phyloP scores from a whole-genome alignment of 2,329 filamentous ascomycete genomes.

The Penicillium capsulatum region DNA sequence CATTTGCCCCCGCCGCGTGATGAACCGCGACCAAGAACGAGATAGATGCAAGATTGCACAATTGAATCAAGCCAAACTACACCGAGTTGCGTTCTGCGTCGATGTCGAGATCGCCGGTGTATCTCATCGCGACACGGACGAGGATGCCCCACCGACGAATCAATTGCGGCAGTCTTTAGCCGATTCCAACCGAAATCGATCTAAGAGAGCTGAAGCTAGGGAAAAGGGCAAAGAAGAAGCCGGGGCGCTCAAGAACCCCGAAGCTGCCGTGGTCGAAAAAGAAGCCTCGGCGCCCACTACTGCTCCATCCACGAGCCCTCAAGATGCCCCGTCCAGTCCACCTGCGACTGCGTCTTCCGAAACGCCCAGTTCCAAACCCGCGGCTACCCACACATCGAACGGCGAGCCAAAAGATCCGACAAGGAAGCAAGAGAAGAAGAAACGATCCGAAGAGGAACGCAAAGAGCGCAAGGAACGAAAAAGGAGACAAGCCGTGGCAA shows the following conservation, averaged over 20 bases:
- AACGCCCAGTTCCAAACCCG: background rate
- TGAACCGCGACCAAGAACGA: conserved; percentile 79
- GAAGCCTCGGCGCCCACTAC: conserved; percentile 37
- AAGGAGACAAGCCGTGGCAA: conserved; percentile 77
- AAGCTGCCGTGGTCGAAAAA: conserved; percentile 52
- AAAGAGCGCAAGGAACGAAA: conserved; percentile 91
- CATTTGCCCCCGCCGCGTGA: conserved; percentile 70
- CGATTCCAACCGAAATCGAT: conserved; percentile 28
- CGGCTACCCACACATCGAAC: conserved; percentile 26
- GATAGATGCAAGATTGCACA: conserved; percentile 76
- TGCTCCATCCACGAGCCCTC: conserved; percentile 36
- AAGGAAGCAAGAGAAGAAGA: conserved; percentile 93
- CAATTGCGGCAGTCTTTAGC: conserved; percentile 24
- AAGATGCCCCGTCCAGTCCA: background rate
- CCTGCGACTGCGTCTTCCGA: background rate
- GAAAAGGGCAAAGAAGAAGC: conserved; percentile 69
- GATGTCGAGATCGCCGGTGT: conserved; percentile 94
- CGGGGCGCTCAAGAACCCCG: conserved; percentile 65
- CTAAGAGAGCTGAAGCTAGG: conserved; percentile 44
- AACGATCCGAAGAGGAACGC: conserved; percentile 85
- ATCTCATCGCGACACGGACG: conserved; percentile 67
- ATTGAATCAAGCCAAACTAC: conserved; percentile 72
- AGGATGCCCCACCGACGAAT: conserved; percentile 40
- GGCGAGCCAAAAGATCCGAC: conserved; percentile 44
- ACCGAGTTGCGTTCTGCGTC: conserved; percentile 89